Percentiles rank a stretch among this genome's conserved stretches.
phyloP scores from a whole-genome alignment of 306 rosid species.

The Aeschynomene evenia region DNA sequence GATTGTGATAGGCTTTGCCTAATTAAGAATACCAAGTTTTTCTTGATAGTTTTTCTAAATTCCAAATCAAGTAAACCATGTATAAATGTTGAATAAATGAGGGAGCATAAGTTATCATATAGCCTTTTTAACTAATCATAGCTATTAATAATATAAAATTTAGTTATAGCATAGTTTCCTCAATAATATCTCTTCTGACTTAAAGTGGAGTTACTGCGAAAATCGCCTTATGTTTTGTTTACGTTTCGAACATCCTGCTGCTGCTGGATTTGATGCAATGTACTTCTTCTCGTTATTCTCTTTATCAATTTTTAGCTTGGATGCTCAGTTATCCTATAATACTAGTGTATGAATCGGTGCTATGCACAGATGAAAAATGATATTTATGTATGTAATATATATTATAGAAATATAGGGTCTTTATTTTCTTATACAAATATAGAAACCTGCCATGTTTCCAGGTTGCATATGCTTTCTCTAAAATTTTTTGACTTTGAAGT shows the following conservation, averaged over 20 bases:
- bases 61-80: background rate
- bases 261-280: background rate
- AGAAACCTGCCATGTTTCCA: background rate
- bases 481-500: background rate
- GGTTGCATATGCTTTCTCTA: background rate
- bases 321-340: background rate
- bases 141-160: background rate
- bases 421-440: background rate
- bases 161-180: background rate
- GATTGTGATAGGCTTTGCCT: constrained; percentile 12
- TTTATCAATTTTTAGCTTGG: background rate
- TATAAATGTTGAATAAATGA: constrained; percentile 2
- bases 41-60: background rate
- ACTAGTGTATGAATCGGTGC: too few relatives aligned
- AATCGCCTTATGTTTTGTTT: background rate
- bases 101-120: background rate
- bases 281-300: background rate
- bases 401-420: background rate
- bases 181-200: background rate
- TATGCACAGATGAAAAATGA: too few relatives aligned
- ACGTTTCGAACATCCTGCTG: background rate
- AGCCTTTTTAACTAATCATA: background rate
- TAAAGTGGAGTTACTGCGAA: background rate
- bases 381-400: too few relatives aligned
- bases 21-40: background rate